Percentiles rank a stretch among this genome's conserved stretches.
Evolutionary conservation across 495 filamentous ascomycete genomes (phyloP).

Genomic region (Daldinia loculata): DNA sequence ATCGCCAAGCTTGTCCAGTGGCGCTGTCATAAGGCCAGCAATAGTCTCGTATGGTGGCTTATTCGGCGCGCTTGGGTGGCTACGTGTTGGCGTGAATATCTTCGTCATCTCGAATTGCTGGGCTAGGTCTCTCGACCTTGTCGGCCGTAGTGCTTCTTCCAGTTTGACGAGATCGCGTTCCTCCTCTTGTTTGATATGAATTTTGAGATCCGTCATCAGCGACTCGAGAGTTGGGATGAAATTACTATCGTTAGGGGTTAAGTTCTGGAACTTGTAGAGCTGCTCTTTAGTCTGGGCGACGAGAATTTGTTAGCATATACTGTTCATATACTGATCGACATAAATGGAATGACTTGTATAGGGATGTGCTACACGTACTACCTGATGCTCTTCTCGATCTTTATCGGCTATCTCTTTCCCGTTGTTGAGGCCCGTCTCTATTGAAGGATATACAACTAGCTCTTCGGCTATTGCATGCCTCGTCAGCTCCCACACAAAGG

Average conservation of each 20-base stretch:
- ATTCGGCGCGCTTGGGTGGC: slow-evolving; percentile 62
- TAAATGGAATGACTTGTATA: neutral
- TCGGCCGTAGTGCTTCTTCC: slow-evolving; percentile 55
- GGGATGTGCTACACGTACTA: slow-evolving; percentile 47
- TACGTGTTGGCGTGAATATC: slow-evolving; percentile 66
- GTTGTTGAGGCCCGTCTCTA: slow-evolving; percentile 65
- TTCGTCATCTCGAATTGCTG: slow-evolving; percentile 67
- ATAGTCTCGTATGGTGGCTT: slow-evolving; percentile 62
- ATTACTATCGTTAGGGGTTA: slow-evolving; percentile 54
- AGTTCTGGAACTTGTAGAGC: slow-evolving; percentile 68
- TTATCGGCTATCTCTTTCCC: slow-evolving; percentile 63
- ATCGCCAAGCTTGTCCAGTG: slow-evolving; percentile 61
- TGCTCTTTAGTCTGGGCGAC: slow-evolving; percentile 67
- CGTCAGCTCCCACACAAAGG: slow-evolving; percentile 76
- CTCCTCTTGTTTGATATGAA: slow-evolving; percentile 72
- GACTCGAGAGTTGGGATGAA: slow-evolving; percentile 62
- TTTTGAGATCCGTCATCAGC: slow-evolving; percentile 60
- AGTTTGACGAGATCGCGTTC: slow-evolving; percentile 63
- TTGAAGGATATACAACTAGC: slow-evolving; percentile 72
- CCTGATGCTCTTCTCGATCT: slow-evolving; percentile 67
- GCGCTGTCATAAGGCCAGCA: slow-evolving; percentile 58
- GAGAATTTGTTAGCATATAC: neutral
- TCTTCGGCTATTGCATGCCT: slow-evolving; percentile 73
- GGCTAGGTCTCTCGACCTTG: slow-evolving; percentile 56
- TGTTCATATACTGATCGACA: too few relatives aligned